Base-by-base conservation (phyloP, 1,284 basidiomycete genomes). In the Vanrija sp. region DNA sequence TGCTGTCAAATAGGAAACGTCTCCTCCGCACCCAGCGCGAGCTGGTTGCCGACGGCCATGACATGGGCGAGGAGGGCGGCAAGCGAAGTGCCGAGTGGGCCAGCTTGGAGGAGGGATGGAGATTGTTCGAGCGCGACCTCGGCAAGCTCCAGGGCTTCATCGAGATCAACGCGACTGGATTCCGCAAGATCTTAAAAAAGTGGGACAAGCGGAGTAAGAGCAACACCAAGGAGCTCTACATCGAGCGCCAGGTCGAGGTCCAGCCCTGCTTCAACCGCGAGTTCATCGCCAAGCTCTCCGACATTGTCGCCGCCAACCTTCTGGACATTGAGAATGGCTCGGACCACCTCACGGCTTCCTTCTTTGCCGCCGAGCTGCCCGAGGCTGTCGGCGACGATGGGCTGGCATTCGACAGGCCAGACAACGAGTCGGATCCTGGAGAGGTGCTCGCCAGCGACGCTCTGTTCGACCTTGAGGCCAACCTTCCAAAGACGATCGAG, bases 201-300 rank as follows among this genome's bases (percentile, higher is more conserved):
- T 99, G 93, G 85, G 96, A 98, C 79, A 99, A 98, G 78, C 85
- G 91, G 54, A 93, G 89, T 40, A 98, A 89, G 63, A 93, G 88
- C 15, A 88, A 87, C 38, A 98, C 89, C 16, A 98, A 96, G 76
- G 96, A 99, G 73, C 82, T 98, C 12, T 98, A 98, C 75, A 84
- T 99, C 38, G 86, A 92, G 50, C 86, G 96, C 38, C 96, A 98
- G 75, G 95, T 99, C 12, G 96, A 99, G 65, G 91, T 98, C 14
- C 96, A 98, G 71, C 96, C 95, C 4, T 92, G 93, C 45, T 97
- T 98, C 78, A 96, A 97, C 72, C 83, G 96, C 77, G 93, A 98
- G 84, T 89, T 98, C 68, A 95, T 99, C 58, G 89, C 93, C 48
- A 93, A 97, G 72, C 82, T 98, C 46, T 90, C 93, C 43, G 94